Evolutionary conservation across 352 stramenopile genomes (phyloP), one percentile per base, ranked within the genome.

Genomic region (Saprolegnia parasitica): DNA sequence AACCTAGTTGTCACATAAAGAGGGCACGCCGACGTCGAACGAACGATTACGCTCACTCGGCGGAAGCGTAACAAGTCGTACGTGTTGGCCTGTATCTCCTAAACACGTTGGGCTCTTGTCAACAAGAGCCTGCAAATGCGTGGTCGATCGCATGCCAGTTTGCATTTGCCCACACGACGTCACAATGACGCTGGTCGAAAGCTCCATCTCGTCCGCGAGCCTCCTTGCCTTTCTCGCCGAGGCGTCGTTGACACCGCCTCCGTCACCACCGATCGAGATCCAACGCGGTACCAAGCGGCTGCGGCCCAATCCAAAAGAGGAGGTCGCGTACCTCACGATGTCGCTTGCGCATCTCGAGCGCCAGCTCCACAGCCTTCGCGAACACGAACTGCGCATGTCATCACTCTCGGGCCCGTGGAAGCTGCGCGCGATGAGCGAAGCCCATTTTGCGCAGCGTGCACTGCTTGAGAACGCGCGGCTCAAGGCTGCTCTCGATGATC

Each of bases 271-370:
- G 42, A 3, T 49, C 11, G 3, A 49, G 18, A 49, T n/a, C 13
- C 11, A n/a, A 4, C 42, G 18, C 13, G 13, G 1, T 4, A 13
- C 11, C 20, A 60, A 60, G 20, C 52, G 52, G 35, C 24, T 21
- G 35, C 52, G 35, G 13, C 13, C 2, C n/a, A 60, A 60, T 24
- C 52, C 52, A 3, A 60, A 60, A 60, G 52, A 60, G 3, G 52
- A 60, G 35, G 11, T 60, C 35, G 52, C 11, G 35, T 60, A 26
- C 13, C 52, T 60, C 4, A 9, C 4, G 52, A 24, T 8, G 35
- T 42, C 24, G 20, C 52, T 42, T 8, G 9, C 4, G 35, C 16
- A 16, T 8, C 52, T 60, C 52, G 13, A 35, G 8, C 24, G 35
- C 11, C 24, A 60, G 35, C 35, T 60, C 3, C 11, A 16, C 11